phyloP scores from a whole-genome alignment of 345 rosid species.

The Hibiscus syriacus region DNA sequence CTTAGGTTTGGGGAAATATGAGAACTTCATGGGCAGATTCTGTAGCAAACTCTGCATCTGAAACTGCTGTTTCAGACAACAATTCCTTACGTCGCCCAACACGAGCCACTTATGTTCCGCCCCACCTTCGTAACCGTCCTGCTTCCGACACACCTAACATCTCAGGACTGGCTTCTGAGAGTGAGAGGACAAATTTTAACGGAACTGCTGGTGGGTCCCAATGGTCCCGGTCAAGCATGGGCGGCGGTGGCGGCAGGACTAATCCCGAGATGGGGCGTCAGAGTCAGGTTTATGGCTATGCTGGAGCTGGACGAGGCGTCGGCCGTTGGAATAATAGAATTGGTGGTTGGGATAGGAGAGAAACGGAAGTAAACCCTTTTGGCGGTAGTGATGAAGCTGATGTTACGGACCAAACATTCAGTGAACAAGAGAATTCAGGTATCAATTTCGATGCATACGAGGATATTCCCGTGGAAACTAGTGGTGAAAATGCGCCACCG shows the following conservation, averaged over 20 bases:
- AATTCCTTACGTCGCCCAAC: not conserved
- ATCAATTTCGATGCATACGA: conserved; percentile 96
- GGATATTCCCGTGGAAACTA: conserved; percentile 92
- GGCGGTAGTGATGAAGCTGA: conserved; percentile 36
- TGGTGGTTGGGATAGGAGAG: conserved; percentile 81
- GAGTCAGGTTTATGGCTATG: conserved; percentile 22
- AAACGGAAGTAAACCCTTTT: conserved; percentile 90
- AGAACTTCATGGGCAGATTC: conserved; percentile 89
- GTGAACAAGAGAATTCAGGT: conserved; percentile 65
- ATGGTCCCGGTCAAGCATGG: not conserved
- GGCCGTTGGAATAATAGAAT: conserved; percentile 58
- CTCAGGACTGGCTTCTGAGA: conserved; percentile 13
- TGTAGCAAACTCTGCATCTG: conserved; percentile 75
- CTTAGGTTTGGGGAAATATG: conserved; percentile 36
- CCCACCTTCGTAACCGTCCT: conserved; percentile 65
- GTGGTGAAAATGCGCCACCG: conserved; percentile 88
- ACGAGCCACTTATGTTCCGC: conserved; percentile 72
- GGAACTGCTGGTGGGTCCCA: conserved; percentile 50
- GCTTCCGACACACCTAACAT: conserved; percentile 36
- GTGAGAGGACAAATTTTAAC: conserved; percentile 7
- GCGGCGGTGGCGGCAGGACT: not conserved
- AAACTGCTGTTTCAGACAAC: conserved; percentile 43
- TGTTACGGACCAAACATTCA: conserved; percentile 32
- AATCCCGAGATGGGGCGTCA: conserved; percentile 29
- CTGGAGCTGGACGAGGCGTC: conserved; percentile 30